These are phyloP conservation scores for Fusarium torreyae DNA, from an alignment of 2,329 filamentous ascomycete species.

Conservation along the genomic window DNA sequence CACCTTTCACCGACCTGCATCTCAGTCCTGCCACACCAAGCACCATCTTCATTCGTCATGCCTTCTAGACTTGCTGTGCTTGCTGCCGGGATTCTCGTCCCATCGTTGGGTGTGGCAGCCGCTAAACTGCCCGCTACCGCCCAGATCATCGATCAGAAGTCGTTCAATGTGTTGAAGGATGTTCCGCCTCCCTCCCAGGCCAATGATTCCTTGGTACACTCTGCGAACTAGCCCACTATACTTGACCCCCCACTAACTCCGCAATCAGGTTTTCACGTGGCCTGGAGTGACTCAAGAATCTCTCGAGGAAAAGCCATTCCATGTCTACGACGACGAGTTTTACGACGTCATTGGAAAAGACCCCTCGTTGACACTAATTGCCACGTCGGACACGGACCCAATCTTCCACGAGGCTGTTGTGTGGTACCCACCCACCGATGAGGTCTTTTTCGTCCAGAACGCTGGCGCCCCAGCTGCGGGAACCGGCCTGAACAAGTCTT, in stretches of 20 bases:
- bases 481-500: conserved; percentile 66
- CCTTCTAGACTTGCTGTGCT: conserved; percentile 38
- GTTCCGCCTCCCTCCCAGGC: conserved; percentile 39
- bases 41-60: conserved; percentile 29
- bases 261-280: conserved; percentile 33
- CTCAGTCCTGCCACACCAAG: conserved; percentile 13
- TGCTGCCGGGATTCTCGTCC: conserved; percentile 34
- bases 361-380: conserved; percentile 67
- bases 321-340: conserved; percentile 65
- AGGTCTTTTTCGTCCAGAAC: conserved; percentile 69
- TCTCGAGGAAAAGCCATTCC: conserved; percentile 38
- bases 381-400: conserved; percentile 60
- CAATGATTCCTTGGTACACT: conserved; percentile 37
- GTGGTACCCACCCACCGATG: conserved; percentile 64
- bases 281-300: conserved; percentile 41
- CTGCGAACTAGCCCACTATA: fast-evolving
- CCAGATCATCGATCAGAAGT: conserved; percentile 45
- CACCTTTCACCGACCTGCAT: conserved; percentile 14
- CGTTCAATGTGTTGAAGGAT: conserved; percentile 41
- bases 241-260: neutral
- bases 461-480: conserved; percentile 63
- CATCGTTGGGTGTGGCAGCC: conserved; percentile 60
- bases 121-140: conserved; percentile 50
- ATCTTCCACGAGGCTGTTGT: conserved; percentile 70
- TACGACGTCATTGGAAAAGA: conserved; percentile 63